Conservation (phyloP, 192 early-diverging fungal species). For the Dispira simplex region DNA sequence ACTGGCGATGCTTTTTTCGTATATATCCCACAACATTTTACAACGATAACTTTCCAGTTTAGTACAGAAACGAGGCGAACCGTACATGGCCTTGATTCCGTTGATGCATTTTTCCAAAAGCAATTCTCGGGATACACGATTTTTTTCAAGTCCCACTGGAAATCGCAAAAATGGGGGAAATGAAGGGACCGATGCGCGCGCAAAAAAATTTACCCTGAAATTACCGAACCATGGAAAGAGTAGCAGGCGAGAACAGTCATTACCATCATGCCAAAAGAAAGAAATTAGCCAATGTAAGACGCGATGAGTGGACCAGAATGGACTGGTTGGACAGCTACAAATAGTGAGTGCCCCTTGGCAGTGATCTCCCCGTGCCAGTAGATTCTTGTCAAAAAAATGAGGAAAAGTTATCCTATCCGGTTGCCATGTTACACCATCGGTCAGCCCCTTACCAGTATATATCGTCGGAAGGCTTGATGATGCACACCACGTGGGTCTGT, state of each 20-base stretch:
- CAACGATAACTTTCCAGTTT: neutral
- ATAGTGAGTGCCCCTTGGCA: neutral
- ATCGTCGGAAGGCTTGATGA: constrained; percentile 23
- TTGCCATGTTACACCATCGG: neutral
- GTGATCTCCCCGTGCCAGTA: neutral
- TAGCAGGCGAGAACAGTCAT: neutral
- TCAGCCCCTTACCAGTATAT: neutral
- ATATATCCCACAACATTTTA: neutral
- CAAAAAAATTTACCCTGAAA: neutral
- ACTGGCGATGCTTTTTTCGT: neutral
- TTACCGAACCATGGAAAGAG: neutral
- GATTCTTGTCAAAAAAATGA: neutral
- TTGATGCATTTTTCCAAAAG: constrained; percentile 1
- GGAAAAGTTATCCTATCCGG: neutral
- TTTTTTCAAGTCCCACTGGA: neutral
- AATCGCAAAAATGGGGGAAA: neutral
- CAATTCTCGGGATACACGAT: neutral
- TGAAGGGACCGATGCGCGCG: neutral
- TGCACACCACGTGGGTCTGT: constrained; percentile 38
- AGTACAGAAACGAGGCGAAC: neutral
- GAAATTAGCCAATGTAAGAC: neutral
- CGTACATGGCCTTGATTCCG: neutral
- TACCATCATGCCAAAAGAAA: neutral
- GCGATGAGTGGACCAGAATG: neutral
- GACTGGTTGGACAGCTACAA: neutral